Evolutionary conservation across 2,329 filamentous ascomycete genomes (phyloP).

Genomic region (Arthroderma sp.): DNA sequence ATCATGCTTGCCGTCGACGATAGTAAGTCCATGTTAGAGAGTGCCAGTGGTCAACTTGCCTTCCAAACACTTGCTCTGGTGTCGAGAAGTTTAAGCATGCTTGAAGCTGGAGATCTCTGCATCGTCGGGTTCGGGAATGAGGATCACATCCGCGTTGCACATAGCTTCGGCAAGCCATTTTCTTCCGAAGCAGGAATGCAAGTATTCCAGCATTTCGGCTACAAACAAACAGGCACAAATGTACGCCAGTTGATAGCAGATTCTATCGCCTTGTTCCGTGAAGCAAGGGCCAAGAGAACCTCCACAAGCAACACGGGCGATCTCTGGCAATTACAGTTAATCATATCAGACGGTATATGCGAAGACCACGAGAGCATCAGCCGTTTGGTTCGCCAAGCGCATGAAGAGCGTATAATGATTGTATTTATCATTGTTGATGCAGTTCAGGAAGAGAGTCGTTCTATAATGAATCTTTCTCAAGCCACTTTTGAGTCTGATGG

Average conservation of each 20-base stretch:
- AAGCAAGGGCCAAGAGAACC: slow-evolving; percentile 51
- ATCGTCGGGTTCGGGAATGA: slow-evolving; percentile 76
- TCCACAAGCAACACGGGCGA: slow-evolving; percentile 45
- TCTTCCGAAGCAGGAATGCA: slow-evolving; percentile 68
- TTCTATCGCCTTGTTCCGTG: slow-evolving; percentile 68
- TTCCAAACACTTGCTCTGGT: slow-evolving; percentile 93
- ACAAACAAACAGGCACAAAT: slow-evolving; percentile 75
- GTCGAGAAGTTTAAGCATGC: slow-evolving; percentile 71
- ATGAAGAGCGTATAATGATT: slow-evolving; percentile 92
- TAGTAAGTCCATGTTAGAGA: slow-evolving; percentile 83
- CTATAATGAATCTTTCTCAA: slow-evolving; percentile 75
- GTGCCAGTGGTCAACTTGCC: slow-evolving; percentile 61
- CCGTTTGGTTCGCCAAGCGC: slow-evolving; percentile 68
- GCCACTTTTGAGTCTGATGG: slow-evolving; percentile 64
- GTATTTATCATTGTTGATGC: slow-evolving; percentile 94
- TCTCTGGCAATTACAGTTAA: slow-evolving; percentile 87
- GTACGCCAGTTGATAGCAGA: slow-evolving; percentile 63
- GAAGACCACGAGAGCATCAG: slow-evolving; percentile 77
- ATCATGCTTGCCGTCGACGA: slow-evolving; percentile 97
- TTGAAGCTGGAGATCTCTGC: slow-evolving; percentile 88
- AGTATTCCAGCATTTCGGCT: slow-evolving; percentile 72
- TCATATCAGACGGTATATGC: slow-evolving; percentile 88
- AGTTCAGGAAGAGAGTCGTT: slow-evolving; percentile 29
- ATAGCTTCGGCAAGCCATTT: slow-evolving; percentile 73
- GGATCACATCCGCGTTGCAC: slow-evolving; percentile 61